A percentile compares a stretch with the other conserved stretches of the same genome.
These are phyloP conservation scores for Serendipita sp. DNA, from an alignment of 768 basidiomycete species.

Conservation along the genomic window DNA sequence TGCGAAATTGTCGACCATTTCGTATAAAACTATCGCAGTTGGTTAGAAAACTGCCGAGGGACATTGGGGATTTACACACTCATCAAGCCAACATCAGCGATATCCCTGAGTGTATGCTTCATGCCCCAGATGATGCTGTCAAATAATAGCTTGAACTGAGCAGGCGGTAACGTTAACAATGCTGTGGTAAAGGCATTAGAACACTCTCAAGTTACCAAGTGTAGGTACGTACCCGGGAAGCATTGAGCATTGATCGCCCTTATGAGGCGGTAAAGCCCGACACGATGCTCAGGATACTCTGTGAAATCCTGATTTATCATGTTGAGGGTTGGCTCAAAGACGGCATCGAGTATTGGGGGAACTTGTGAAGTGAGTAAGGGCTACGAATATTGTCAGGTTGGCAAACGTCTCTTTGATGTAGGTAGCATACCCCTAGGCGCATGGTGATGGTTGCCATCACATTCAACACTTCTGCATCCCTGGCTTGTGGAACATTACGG, in stretches of 20 bases:
- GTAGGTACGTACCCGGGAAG: conserved; percentile 66
- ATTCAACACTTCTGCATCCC: conserved; percentile 94
- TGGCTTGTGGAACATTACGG: conserved; percentile 79
- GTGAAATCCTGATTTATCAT: conserved; percentile 99
- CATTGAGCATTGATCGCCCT: conserved; percentile 84
- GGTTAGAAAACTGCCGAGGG: neutral
- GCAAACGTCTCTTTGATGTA: conserved; percentile 13
- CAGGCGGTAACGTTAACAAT: conserved; percentile 69
- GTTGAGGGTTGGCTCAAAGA: conserved; percentile 89
- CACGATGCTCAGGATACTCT: conserved; percentile 96
- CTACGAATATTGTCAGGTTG: conserved; percentile 26
- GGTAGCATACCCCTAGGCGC: conserved; percentile 62
- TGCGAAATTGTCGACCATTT: conserved; percentile 33
- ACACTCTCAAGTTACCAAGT: neutral
- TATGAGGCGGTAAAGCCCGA: conserved; percentile 91
- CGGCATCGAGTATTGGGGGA: conserved; percentile 85
- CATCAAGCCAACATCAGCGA: conserved; percentile 63
- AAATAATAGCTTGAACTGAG: conserved; percentile 94
- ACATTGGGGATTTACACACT: conserved; percentile 15
- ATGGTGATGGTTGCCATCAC: conserved; percentile 91
- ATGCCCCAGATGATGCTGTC: conserved; percentile 99
- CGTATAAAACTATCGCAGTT: conserved; percentile 15
- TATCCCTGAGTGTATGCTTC: conserved; percentile 98
- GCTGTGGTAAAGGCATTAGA: conserved; percentile 29
- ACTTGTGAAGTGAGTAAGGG: conserved; percentile 81